Conservation (phyloP, 768 basidiomycete genomes). For the Lentinula edodes region DNA sequence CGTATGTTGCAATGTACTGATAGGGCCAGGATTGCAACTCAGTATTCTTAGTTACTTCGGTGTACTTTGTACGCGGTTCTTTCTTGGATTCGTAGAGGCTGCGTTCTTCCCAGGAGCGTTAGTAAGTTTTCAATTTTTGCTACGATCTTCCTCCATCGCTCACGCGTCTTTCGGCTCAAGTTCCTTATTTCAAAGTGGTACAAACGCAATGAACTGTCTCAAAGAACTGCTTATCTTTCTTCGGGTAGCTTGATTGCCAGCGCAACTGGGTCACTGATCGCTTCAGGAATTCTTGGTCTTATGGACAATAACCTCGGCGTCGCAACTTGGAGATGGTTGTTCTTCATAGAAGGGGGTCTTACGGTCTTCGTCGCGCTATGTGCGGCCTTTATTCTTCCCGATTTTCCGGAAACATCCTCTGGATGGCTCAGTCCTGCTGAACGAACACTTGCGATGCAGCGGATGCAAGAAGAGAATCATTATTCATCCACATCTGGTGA, state of each 20-base stretch:
- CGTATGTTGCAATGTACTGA: background rate
- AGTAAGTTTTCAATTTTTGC: slow-evolving; percentile 13
- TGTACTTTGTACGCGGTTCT: slow-evolving; percentile 64
- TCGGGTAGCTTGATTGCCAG: slow-evolving; percentile 76
- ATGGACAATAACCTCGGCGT: slow-evolving; percentile 69
- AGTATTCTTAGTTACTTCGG: slow-evolving; percentile 26
- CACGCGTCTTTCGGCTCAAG: slow-evolving; percentile 15
- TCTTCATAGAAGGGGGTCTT: slow-evolving; percentile 60
- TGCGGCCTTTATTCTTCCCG: slow-evolving; percentile 64
- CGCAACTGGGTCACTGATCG: slow-evolving; percentile 76
- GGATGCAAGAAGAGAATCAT: slow-evolving; percentile 46
- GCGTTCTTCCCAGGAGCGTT: slow-evolving; percentile 69
- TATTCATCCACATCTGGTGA: background rate
- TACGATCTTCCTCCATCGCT: background rate
- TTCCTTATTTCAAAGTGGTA: slow-evolving; percentile 70
- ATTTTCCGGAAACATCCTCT: slow-evolving; percentile 58
- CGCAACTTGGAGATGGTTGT: slow-evolving; percentile 78
- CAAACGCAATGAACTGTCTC: slow-evolving; percentile 62
- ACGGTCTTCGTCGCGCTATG: slow-evolving; percentile 45
- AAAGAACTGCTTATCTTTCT: slow-evolving; percentile 60
- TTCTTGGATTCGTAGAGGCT: slow-evolving; percentile 71
- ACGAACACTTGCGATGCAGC: slow-evolving; percentile 45
- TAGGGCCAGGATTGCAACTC: slow-evolving; percentile 7
- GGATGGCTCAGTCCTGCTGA: slow-evolving; percentile 60
- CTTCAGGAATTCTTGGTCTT: slow-evolving; percentile 64